phyloP scores from a whole-genome alignment of 345 rosid species.

The Populus deltoides region DNA sequence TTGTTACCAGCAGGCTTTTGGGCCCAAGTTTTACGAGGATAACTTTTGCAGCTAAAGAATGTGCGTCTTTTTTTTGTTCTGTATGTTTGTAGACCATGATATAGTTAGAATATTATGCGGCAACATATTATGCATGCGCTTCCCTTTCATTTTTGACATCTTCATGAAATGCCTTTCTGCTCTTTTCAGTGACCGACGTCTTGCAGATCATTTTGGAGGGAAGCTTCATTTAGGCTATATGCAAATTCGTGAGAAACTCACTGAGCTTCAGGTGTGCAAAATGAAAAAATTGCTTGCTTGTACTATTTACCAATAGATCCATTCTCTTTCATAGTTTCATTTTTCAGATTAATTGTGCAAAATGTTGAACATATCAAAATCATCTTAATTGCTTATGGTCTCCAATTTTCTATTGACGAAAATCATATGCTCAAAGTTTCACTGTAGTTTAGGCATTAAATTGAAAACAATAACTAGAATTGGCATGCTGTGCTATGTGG shows the following conservation, averaged over 20 bases:
- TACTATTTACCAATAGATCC: background rate
- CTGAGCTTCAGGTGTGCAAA: conserved; percentile 76
- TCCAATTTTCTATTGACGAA: background rate
- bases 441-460: background rate
- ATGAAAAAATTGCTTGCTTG: background rate
- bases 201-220: conserved; percentile 99
- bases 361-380: background rate
- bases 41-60: conserved; percentile 99
- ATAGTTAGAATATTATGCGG: conserved; percentile 43
- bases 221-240: conserved; percentile 97
- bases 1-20: conserved; percentile 99
- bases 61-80: conserved; percentile 94
- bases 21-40: conserved; percentile 99
- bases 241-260: conserved; percentile 92
- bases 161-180: conserved; percentile 23
- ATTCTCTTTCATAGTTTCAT: background rate
- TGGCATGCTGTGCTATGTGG: conserved; percentile 12
- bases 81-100: conserved; percentile 60
- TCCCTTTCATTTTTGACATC: conserved; percentile 15
- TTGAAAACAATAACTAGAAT: background rate
- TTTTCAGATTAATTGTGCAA: background rate
- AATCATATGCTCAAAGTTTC: background rate
- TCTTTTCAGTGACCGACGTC: conserved; percentile 88
- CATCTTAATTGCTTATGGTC: background rate
- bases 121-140: conserved; percentile 8